Base-by-base conservation (phyloP, 129 eudicot genomes). In the Centella asiatica region DNA sequence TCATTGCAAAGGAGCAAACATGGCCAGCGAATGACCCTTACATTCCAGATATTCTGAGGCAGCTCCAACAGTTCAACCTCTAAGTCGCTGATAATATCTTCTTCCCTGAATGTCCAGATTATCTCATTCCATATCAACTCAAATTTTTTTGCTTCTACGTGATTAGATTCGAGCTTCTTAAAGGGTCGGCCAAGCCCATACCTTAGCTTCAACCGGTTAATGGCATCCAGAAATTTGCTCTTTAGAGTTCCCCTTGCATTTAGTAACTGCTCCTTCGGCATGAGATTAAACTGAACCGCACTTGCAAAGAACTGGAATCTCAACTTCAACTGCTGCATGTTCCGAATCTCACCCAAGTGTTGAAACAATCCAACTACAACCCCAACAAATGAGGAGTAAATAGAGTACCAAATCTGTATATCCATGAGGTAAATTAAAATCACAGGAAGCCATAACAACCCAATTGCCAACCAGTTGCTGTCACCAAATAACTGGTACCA, bases 31-130 rank as follows among this genome's bases (percentile, higher is more conserved):
- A 92, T 78, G 69, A 92, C 96, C 65, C 88, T 67, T 52, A 90
- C 83, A 67, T 84, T 81, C 94, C 97, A 90, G 57, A 85, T 84
- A 61, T 81, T 81, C 64, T 79, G 90, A 44, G 94, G 94, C 58
- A 90, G 77, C 79, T 90, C 95, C 74, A 90, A 78, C 44, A 86
- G 85, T 71, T 90, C 97, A 55, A 90, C 95, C 72, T 90, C 97
- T 22, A 56, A 78, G 64, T 90, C 97, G 67, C 83, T 71, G 37
- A 90, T 22, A 54, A 90, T 81, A 62, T 86, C 97, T 79, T 90
- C 97, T 74, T 90, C 97, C 69, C 97, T 77, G 57, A 90, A 90
- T 1, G 78, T 81, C 55, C 29, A 64, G 23, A 90, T 90, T 17
- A 90, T 80, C 74, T 86, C 95, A 44, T 90, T 90, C 95, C 95